Conservation (phyloP, 108 stramenopile species). For the Pseudonitzschia multiseries region DNA sequence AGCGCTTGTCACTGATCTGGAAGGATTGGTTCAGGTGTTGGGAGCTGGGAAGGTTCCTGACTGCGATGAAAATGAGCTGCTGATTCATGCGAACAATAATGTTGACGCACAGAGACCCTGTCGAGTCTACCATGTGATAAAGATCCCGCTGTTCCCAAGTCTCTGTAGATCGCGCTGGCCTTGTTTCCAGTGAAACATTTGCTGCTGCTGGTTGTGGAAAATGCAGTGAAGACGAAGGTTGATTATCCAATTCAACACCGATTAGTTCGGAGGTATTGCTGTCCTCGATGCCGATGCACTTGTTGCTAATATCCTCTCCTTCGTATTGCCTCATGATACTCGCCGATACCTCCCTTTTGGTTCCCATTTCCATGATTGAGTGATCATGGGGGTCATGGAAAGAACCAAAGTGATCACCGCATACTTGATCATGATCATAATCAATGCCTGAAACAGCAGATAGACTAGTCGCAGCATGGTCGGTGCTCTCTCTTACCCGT, state of each 20-base stretch:
- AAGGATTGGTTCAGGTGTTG: slow-evolving; percentile 30
- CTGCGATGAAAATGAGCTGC: slow-evolving; percentile 12
- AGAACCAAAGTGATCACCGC: not conserved
- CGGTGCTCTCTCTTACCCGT: not conserved
- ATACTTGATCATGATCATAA: not conserved
- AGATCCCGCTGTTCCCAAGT: slow-evolving; percentile 15
- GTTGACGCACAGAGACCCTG: slow-evolving; percentile 13
- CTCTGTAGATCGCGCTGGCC: not conserved
- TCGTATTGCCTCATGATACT: not conserved
- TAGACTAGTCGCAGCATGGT: not conserved
- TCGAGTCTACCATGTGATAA: slow-evolving; percentile 30
- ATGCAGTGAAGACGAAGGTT: not conserved
- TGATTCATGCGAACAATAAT: slow-evolving; percentile 28
- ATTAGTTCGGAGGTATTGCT: not conserved
- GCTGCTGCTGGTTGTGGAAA: not conserved
- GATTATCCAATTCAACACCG: not conserved
- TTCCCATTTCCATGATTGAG: not conserved
- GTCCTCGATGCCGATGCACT: not conserved
- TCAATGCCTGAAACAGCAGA: not conserved
- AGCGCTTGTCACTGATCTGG: slow-evolving; percentile 19
- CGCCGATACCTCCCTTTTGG: not conserved
- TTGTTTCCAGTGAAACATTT: not conserved
- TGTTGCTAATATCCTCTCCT: not conserved
- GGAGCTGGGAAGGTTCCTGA: slow-evolving; percentile 18
- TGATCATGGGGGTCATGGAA: not conserved